Evolutionary conservation across 2,329 filamentous ascomycete genomes (phyloP), one percentile per base, ranked within the genome.

Genomic region (Lecanicillium sp.): DNA sequence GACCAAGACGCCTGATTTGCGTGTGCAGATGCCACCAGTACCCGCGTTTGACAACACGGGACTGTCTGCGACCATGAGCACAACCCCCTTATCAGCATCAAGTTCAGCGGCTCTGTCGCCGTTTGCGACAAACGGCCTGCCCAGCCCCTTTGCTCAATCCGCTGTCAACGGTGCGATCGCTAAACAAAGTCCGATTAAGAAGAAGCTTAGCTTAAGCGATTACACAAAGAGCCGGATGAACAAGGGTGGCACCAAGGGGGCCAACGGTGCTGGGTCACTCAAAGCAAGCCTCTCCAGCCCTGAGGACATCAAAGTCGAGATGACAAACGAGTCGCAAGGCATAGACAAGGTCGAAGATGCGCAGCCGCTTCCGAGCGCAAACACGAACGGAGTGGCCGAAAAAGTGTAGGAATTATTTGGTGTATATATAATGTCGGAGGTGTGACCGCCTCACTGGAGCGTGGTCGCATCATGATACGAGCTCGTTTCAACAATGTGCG

Each of bases 191-290:
- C 81, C 81, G 2, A 67, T 80, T 26, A 83, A 83, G 64, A 84
- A 85, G 70, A 84, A 84, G 62, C 65, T 85, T 30, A 84, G 78
- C 53, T 62, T 84, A 2, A 84, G 79, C 56, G 81, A 84, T 57
- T 85, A 85, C 57, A 47, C 44, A 5, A 81, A 78, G 60, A 78
- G 75, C 53, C 69, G 77, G 43, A 70, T 74, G 66, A 77, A 74
- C 57, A 82, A 79, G 58, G 72, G 72, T 3, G 71, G 72, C 3
- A 71, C 56, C 59, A 56, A 69, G 45, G 55, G 60, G 9, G 49
- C 57, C 3, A 57, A 58, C 3, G 60, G 59, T 2, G 53, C 55
- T 29, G 53, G 59, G 14, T 39, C 62, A 14, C 52, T 63, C 17
- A 70, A 67, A 49, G 56, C 67, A 19, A 62, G 60, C 29, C 53